Evolutionary conservation across 257 asterid genomes (phyloP).

Genomic region (Sherardia arvensis): DNA sequence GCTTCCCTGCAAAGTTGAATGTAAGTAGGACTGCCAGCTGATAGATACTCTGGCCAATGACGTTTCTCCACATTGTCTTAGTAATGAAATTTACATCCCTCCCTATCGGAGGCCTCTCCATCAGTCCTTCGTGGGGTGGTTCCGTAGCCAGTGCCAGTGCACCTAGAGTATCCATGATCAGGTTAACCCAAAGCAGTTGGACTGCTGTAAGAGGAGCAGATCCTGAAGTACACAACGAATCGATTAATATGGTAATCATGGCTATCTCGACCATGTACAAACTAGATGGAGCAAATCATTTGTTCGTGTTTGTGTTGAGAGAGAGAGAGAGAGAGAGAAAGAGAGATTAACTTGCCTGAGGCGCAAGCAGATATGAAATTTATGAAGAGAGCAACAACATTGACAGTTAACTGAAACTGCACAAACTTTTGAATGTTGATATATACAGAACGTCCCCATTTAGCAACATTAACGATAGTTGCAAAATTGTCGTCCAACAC

Average conservation of each 20-base stretch:
- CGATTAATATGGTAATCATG: too few species aligned
- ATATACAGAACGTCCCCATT: slow-evolving; percentile 97
- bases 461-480: slow-evolving; percentile 88
- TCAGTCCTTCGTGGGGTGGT: slow-evolving; percentile 87
- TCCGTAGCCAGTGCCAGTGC: slow-evolving; percentile 98
- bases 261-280: background rate
- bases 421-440: slow-evolving; percentile 96
- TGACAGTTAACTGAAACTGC: slow-evolving; percentile 93
- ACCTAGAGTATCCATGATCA: slow-evolving; percentile 97
- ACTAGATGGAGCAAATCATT: background rate
- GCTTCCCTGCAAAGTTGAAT: slow-evolving; percentile 64
- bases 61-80: slow-evolving; percentile 86
- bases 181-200: slow-evolving; percentile 97
- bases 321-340: too few species aligned
- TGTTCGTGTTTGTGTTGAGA: background rate
- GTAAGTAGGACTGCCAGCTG: slow-evolving; percentile 65
- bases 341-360: slow-evolving; percentile 41
- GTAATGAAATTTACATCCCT: slow-evolving; percentile 73
- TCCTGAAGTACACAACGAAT: slow-evolving; percentile 36
- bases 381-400: slow-evolving; percentile 88
- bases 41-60: slow-evolving; percentile 83
- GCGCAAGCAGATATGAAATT: slow-evolving; percentile 77
- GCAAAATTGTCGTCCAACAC: slow-evolving; percentile 92
- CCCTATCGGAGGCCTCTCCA: slow-evolving; percentile 78
- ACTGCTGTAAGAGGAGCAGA: slow-evolving; percentile 98